A percentile compares a stretch with the other conserved stretches of the same genome.
Conservation (phyloP, 1,284 basidiomycete species). For the Apiotrichum montevideense region DNA sequence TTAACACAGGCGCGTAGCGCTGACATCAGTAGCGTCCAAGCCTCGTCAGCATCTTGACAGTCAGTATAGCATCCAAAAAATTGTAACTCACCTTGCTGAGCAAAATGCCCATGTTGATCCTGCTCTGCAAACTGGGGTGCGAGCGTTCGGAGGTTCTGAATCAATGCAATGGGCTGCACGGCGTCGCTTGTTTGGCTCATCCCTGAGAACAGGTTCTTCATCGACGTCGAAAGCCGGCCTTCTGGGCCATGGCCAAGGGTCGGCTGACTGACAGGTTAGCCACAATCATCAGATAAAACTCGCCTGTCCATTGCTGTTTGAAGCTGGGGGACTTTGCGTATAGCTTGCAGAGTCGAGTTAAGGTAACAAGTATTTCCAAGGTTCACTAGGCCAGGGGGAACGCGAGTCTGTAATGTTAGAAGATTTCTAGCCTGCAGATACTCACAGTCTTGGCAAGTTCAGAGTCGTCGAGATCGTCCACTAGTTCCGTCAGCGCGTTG, state of each 20-base stretch:
- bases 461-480: conserved; percentile 75
- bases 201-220: conserved; percentile 66
- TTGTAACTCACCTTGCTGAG: conserved; percentile 69
- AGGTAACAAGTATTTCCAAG: conserved; percentile 60
- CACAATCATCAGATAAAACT: conserved; percentile 25
- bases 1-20: conserved; percentile 62
- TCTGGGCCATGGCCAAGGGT: conserved; percentile 39
- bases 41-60: conserved; percentile 83
- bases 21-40: conserved; percentile 78
- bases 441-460: conserved; percentile 72
- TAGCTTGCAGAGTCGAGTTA: conserved; percentile 88
- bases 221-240: conserved; percentile 50
- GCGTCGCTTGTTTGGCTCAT: conserved; percentile 72
- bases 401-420: conserved; percentile 52
- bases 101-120: conserved; percentile 57
- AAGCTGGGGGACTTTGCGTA: conserved; percentile 85
- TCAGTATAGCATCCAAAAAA: not conserved
- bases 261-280: conserved; percentile 8
- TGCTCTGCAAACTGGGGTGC: conserved; percentile 90
- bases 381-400: conserved; percentile 34
- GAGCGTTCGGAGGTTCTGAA: conserved; percentile 64
- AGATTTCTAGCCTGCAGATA: conserved; percentile 1
- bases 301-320: conserved; percentile 61
- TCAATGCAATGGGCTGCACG: conserved; percentile 68
- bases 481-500: conserved; percentile 7